phyloP scores from a whole-genome alignment of 148 eudicot genomes.

The Camellia granthamiana region DNA sequence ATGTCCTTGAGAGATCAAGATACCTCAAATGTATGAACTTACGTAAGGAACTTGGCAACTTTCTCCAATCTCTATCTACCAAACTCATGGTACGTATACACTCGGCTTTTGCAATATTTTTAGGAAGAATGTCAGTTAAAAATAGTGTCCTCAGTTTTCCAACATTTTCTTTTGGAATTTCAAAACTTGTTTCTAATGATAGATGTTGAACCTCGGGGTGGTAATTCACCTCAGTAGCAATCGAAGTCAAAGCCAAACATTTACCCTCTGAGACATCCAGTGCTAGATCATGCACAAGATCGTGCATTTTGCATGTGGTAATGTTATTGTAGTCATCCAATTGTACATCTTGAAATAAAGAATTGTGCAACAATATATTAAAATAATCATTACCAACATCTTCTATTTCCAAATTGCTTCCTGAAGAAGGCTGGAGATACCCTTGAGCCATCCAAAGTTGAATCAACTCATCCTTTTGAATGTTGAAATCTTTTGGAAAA shows the following conservation, averaged over 20 bases:
- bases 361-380: not conserved
- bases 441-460: too few species aligned
- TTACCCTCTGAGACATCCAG: not conserved
- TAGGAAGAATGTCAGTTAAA: not conserved
- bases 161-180: not conserved
- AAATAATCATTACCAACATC: not conserved
- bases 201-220: not conserved
- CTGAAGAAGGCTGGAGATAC: too few species aligned
- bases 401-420: too few species aligned
- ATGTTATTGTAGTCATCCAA: not conserved
- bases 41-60: not conserved
- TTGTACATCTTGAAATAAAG: not conserved
- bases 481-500: too few species aligned
- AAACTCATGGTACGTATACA: not conserved
- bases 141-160: not conserved
- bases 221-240: not conserved
- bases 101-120: not conserved
- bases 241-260: not conserved
- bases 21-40: conserved; percentile 21
- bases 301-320: not conserved
- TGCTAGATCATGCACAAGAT: not conserved
- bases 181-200: not conserved
- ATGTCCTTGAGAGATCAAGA: conserved; percentile 5
- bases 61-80: too few species aligned
- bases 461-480: too few species aligned